These are phyloP conservation scores for Daldinia grandis DNA, from an alignment of 495 filamentous ascomycete species.

Conservation along the genomic window DNA sequence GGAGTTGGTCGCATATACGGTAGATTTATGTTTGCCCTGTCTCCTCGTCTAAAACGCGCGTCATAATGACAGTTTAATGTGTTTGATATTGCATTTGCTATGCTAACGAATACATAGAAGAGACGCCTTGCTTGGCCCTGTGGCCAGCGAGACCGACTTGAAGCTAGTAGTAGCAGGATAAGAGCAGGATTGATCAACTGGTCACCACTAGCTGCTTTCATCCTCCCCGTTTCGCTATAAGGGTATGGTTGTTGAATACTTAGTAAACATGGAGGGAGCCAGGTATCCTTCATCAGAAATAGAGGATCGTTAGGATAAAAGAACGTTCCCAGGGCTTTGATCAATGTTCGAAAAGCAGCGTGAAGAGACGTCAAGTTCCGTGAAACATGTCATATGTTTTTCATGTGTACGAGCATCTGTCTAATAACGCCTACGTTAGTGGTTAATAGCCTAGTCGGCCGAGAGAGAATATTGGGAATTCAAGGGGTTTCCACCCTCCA, in stretches of 20 bases:
- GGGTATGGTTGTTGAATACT: constrained; percentile 6
- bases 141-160: constrained; percentile 8
- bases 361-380: constrained; percentile 24
- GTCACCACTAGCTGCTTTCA: neutral
- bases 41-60: neutral
- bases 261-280: constrained; percentile 17
- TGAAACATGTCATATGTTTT: constrained; percentile 30
- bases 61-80: neutral
- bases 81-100: constrained; percentile 18
- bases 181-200: neutral
- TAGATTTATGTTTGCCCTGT: neutral
- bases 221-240: constrained; percentile 3
- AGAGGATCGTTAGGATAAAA: constrained; percentile 21
- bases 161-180: constrained; percentile 2
- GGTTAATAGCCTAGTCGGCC: constrained; percentile 5
- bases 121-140: constrained; percentile 9
- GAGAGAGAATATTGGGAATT: constrained; percentile 16
- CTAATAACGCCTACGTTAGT: constrained; percentile 21
- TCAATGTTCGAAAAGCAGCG: constrained; percentile 24
- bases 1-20: neutral
- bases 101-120: constrained; percentile 27
- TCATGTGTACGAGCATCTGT: neutral
- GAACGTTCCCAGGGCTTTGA: constrained; percentile 25
- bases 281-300: constrained; percentile 11
- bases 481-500: constrained; percentile 24